Base-by-base conservation (phyloP, 1,284 basidiomycete genomes). In the Porphyrellus sp. region DNA sequence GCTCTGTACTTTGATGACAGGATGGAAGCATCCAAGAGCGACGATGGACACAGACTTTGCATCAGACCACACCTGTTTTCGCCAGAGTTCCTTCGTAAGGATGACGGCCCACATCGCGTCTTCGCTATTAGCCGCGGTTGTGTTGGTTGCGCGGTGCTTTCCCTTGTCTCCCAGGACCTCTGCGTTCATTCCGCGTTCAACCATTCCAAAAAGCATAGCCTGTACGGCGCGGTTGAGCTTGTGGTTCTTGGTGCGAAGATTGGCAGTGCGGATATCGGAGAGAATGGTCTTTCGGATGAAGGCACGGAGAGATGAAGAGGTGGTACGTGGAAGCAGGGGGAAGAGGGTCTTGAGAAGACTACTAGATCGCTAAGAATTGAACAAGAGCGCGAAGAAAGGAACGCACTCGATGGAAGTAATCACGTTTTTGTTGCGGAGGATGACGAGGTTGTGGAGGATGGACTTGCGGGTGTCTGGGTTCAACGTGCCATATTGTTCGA, bases 31-130 rank as follows among this genome's bases (percentile, higher is more conserved):
- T 1, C 92, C 96, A 31, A 95, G 77, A 0, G 93, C 85, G 51
- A 98, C 81, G 61, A 99, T 96, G 6, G 95, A 87, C 7, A 99
- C 94, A 0, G 94, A 85, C 74, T 98, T 98, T 3, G 86, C 81
- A 68, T 99, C 97, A 51, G 82, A 88, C 91, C 96, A 99, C 35
- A 97, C 84, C 31, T 86, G 84, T 72, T 96, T 98, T 62, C 82
- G 83, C 97, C 96, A 99, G 24, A 99, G 76, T 63, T 99, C 95
- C 65, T 92, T 90, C 15, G 95, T 92, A 49, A 99, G 74, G 45
- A 96, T 89, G 40, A 99, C 88, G 2, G 97, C 96, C 96, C 97
- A 99, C 81, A 98, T 90, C 2, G 96, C 95, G 65, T 98, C 96
- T 34, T 91, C 89, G 8, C 85, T 83, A 31, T 74, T 74, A 27